Evolutionary conservation across 2,329 filamentous ascomycete species (phyloP).

Genomic region (Penicillium griseofulvum): DNA sequence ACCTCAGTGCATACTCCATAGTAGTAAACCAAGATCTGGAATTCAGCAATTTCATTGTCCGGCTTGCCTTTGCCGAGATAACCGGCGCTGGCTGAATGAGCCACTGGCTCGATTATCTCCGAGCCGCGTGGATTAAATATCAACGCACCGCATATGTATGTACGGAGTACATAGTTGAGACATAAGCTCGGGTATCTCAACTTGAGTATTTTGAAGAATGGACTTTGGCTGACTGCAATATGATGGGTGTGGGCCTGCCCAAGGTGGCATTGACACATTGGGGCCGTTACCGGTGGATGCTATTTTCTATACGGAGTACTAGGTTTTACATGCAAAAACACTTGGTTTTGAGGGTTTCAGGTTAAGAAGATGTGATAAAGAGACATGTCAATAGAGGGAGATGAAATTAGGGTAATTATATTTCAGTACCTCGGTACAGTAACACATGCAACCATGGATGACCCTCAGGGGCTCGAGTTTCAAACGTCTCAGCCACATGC

Average conservation of each 20-base stretch:
- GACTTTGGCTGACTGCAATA: neutral
- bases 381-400: neutral
- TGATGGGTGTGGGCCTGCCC: neutral
- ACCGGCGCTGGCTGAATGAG: neutral
- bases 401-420: neutral
- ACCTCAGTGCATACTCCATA: no score
- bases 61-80: neutral
- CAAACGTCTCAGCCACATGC: neutral
- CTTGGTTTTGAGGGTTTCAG: neutral
- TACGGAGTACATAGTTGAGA: neutral
- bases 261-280: neutral
- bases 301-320: neutral
- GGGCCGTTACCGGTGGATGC: neutral
- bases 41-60: neutral
- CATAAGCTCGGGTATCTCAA: no score
- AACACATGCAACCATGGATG: neutral
- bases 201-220: neutral
- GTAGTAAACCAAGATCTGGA: neutral
- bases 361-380: neutral
- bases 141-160: neutral
- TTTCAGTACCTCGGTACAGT: neutral
- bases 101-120: neutral
- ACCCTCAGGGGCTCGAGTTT: neutral
- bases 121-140: neutral
- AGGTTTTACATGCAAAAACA: neutral